Evolutionary conservation across 2,329 filamentous ascomycete species (phyloP).

Genomic region (Fusarium solani-melongenae): DNA sequence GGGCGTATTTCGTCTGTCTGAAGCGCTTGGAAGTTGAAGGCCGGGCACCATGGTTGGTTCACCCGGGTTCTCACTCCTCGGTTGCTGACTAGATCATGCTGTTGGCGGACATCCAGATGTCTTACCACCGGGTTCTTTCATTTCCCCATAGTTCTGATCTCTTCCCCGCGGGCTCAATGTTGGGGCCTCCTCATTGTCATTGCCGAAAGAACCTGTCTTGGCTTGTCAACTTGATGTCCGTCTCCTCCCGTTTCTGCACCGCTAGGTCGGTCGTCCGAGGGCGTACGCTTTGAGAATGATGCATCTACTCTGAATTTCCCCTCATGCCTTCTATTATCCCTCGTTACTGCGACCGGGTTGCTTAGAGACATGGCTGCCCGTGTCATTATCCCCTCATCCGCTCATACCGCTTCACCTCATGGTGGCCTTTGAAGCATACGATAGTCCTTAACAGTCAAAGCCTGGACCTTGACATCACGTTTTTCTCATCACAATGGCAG

Average conservation of each 20-base stretch:
- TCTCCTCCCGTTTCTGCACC: conserved; percentile 6
- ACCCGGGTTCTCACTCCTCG: background rate
- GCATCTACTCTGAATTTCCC: background rate
- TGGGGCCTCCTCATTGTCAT: background rate
- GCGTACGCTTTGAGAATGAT: background rate
- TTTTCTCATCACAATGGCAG: conserved; percentile 2
- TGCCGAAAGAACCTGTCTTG: background rate
- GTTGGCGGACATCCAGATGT: background rate
- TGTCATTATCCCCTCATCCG: background rate
- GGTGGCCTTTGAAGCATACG: conserved; percentile 2
- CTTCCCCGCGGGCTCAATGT: background rate
- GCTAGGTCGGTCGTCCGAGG: background rate
- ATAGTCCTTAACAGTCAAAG: conserved; percentile 9
- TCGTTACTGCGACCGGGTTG: background rate
- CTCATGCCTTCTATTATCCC: conserved; percentile 7
- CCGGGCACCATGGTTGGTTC: background rate
- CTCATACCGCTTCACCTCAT: conserved; percentile 3
- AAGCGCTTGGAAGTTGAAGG: background rate
- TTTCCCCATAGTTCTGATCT: background rate
- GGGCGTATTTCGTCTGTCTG: background rate
- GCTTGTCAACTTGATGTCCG: background rate
- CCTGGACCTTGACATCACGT: conserved; percentile 2
- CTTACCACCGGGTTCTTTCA: background rate
- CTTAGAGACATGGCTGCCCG: conserved; percentile 2
- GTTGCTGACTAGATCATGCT: background rate